Conservation (phyloP, 805 yeast species). For the Metschnikowia lunata region DNA sequence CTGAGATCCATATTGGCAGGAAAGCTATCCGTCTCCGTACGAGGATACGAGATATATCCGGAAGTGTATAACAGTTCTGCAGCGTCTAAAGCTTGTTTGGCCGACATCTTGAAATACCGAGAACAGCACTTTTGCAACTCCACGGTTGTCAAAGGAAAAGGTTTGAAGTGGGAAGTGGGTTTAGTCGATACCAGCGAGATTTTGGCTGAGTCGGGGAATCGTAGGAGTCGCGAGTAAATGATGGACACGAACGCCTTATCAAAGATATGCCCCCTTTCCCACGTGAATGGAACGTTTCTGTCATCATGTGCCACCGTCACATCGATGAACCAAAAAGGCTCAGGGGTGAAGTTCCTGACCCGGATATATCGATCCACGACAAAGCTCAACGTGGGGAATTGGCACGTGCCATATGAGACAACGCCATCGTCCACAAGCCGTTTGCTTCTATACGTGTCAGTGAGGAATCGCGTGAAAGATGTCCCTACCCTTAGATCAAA, state of each 20-base stretch:
- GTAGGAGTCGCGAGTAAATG: conserved; percentile 60
- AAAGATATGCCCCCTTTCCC: conserved; percentile 71
- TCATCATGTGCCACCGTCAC: conserved; percentile 43
- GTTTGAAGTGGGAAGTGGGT: conserved; percentile 74
- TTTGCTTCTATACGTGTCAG: conserved; percentile 43
- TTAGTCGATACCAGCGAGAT: conserved; percentile 49
- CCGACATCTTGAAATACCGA: conserved; percentile 64
- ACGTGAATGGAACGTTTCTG: conserved; percentile 45
- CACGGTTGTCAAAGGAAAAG: conserved; percentile 91
- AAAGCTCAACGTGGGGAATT: conserved; percentile 94
- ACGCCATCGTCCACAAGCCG: conserved; percentile 34
- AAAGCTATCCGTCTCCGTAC: conserved; percentile 93
- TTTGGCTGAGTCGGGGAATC: conserved; percentile 46
- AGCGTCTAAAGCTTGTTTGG: conserved; percentile 65
- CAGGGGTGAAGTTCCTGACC: conserved; percentile 66
- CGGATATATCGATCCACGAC: conserved; percentile 87
- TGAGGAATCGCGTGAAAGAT: conserved; percentile 78
- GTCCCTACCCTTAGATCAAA: conserved; percentile 86
- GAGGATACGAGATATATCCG: conserved; percentile 90
- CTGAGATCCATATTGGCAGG: conserved; percentile 72
- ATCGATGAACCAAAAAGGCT: conserved; percentile 73
- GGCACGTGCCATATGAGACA: conserved; percentile 88
- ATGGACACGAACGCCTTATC: conserved; percentile 64
- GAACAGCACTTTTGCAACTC: conserved; percentile 88
- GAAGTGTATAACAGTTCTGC: conserved; percentile 85